Percentiles rank a stretch among this genome's conserved stretches.
Conservation (phyloP, 495 filamentous ascomycete species). For the Aspergillus haitiensis region DNA sequence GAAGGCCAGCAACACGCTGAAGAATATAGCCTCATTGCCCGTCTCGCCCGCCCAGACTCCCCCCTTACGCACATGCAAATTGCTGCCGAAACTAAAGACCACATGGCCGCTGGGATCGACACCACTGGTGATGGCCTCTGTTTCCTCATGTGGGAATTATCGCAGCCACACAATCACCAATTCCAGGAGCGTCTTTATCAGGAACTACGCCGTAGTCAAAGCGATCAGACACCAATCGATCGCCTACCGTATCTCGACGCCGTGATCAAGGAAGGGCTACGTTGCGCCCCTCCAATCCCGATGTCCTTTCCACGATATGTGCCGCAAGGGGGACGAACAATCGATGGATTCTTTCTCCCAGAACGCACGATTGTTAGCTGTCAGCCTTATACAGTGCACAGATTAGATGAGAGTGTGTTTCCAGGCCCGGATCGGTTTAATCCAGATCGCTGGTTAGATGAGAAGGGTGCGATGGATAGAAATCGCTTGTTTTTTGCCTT, state of each 20-base stretch:
- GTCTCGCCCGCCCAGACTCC: conserved; percentile 35
- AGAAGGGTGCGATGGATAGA: conserved; percentile 40
- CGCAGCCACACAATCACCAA: conserved; percentile 46
- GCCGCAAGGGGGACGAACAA: conserved; percentile 40
- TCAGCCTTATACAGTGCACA: conserved; percentile 67
- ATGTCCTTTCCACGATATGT: conserved; percentile 66
- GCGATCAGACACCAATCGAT: conserved; percentile 40
- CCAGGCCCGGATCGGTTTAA: conserved; percentile 54
- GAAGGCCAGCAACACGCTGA: conserved; percentile 21
- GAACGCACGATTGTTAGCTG: conserved; percentile 64
- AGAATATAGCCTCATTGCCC: conserved; percentile 34
- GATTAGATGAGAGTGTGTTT: conserved; percentile 55
- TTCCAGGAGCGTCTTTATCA: conserved; percentile 49
- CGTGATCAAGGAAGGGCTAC: conserved; percentile 58
- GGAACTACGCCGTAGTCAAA: conserved; percentile 39
- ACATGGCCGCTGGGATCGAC: conserved; percentile 62
- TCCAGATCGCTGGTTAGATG: conserved; percentile 65
- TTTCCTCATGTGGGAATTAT: conserved; percentile 68
- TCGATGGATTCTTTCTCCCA: conserved; percentile 51
- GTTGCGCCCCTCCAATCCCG: conserved; percentile 63
- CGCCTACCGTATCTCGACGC: conserved; percentile 60
- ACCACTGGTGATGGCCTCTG: conserved; percentile 66
- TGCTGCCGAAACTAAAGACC: conserved; percentile 50
- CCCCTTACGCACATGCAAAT: conserved; percentile 29
- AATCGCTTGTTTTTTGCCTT: conserved; percentile 51